Evolutionary conservation across 345 rosid species (phyloP).

Genomic region (Murraya koenigii): DNA sequence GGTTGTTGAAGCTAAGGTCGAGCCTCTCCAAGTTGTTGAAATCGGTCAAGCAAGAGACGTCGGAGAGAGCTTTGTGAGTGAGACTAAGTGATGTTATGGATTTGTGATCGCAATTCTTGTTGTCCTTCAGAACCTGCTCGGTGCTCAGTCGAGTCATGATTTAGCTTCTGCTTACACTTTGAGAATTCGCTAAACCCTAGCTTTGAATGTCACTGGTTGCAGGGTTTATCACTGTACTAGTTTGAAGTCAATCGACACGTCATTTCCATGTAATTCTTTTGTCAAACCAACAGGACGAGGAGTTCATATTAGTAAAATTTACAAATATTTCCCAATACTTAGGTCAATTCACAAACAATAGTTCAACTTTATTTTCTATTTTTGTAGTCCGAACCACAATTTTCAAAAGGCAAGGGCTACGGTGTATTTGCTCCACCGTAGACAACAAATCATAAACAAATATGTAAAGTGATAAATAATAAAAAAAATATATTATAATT

Average conservation of each 20-base stretch:
- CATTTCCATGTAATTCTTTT: not conserved
- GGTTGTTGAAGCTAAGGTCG: conserved; percentile 74
- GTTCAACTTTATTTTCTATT: too few species aligned
- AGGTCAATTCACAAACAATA: too few species aligned
- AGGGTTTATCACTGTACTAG: not conserved
- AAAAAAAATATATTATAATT: too few species aligned
- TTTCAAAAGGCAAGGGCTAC: too few species aligned
- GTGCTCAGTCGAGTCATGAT: conserved; percentile 48
- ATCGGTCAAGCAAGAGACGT: conserved; percentile 68
- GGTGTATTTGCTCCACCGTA: too few species aligned
- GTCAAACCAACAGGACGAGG: too few species aligned
- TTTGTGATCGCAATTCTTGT: conserved; percentile 40
- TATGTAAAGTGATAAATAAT: too few species aligned
- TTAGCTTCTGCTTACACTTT: not conserved
- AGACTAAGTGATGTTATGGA: conserved; percentile 61
- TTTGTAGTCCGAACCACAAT: too few species aligned
- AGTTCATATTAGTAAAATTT: too few species aligned
- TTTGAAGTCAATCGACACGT: not conserved
- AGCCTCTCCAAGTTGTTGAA: conserved; percentile 77
- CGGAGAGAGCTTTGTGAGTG: conserved; percentile 68
- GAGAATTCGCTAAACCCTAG: conserved; percentile 22
- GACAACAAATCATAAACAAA: too few species aligned
- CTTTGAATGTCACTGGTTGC: not conserved
- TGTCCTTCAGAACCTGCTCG: conserved; percentile 62
- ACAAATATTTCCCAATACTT: too few species aligned